These are phyloP conservation scores for Physcia stellaris DNA, from an alignment of 495 filamentous ascomycete species.

Conservation along the genomic window DNA sequence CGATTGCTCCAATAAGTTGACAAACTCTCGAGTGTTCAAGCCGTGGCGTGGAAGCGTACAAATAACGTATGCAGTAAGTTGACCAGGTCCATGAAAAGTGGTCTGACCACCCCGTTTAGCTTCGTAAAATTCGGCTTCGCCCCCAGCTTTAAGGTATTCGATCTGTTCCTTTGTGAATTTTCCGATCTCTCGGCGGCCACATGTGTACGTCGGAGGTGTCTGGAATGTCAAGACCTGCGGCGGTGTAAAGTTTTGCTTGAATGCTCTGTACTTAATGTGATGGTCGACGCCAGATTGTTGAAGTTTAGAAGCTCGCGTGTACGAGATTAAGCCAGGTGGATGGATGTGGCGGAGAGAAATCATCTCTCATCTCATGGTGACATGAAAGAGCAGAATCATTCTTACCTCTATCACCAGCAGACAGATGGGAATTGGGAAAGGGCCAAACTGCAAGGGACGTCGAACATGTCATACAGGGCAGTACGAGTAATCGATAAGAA, in stretches of 20 bases:
- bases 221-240: slow-evolving; percentile 74
- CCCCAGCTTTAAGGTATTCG: slow-evolving; percentile 23
- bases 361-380: no score
- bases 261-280: no score
- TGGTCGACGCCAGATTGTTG: no score
- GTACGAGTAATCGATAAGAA: no score
- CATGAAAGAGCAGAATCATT: no score
- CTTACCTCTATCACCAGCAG: no score
- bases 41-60: slow-evolving; percentile 52
- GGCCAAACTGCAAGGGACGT: no score
- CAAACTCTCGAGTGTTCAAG: slow-evolving; percentile 48
- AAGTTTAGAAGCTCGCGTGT: slow-evolving; percentile 31
- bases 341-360: slow-evolving; percentile 59
- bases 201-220: slow-evolving; percentile 76
- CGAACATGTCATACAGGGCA: no score
- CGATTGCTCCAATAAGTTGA: slow-evolving; percentile 59
- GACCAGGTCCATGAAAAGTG: slow-evolving; percentile 92
- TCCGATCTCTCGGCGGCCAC: slow-evolving; percentile 67
- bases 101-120: slow-evolving; percentile 78
- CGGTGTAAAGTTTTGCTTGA: no score
- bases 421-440: no score
- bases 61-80: slow-evolving; percentile 81
- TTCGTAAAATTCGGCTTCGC: slow-evolving; percentile 47
- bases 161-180: slow-evolving; percentile 33
- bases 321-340: slow-evolving; percentile 43